These are phyloP conservation scores for Oryza nivara DNA, from an alignment of 176 grass and related monocot genomes.

Conservation along the genomic window DNA sequence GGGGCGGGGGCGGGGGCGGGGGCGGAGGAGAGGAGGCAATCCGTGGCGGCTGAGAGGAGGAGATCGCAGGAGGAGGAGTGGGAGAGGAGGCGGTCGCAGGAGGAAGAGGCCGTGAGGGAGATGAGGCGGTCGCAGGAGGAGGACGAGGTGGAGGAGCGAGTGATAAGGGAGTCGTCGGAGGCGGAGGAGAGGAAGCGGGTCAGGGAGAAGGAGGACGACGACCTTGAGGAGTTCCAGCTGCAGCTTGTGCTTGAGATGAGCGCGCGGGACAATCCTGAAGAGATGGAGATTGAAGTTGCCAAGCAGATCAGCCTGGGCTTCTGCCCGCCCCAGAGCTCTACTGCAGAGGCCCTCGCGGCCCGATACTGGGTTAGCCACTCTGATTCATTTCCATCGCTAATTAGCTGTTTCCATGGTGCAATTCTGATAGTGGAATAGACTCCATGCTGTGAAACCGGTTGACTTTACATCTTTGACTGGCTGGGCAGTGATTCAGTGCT, in stretches of 20 bases:
- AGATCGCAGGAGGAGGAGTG: constrained; percentile 33
- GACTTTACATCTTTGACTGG: background rate
- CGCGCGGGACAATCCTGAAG: constrained; percentile 93
- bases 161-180: constrained; percentile 50
- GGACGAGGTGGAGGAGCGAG: constrained; percentile 70
- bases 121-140: constrained; percentile 35
- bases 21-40: constrained; percentile 28
- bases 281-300: constrained; percentile 90
- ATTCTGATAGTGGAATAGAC: constrained; percentile 22
- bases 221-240: constrained; percentile 91
- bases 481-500: background rate
- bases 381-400: constrained; percentile 37
- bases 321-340: constrained; percentile 57
- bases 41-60: constrained; percentile 30
- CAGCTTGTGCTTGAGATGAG: constrained; percentile 95
- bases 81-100: constrained; percentile 18
- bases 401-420: constrained; percentile 4
- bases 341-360: constrained; percentile 61
- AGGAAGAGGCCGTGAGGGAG: constrained; percentile 30
- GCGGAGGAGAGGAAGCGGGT: constrained; percentile 59
- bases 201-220: constrained; percentile 63
- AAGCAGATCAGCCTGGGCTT: constrained; percentile 94
- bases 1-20: background rate
- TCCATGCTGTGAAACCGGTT: background rate
- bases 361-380: constrained; percentile 79